phyloP scores from a whole-genome alignment of 2,329 filamentous ascomycete genomes.

The Trichocomaceae sp. region DNA sequence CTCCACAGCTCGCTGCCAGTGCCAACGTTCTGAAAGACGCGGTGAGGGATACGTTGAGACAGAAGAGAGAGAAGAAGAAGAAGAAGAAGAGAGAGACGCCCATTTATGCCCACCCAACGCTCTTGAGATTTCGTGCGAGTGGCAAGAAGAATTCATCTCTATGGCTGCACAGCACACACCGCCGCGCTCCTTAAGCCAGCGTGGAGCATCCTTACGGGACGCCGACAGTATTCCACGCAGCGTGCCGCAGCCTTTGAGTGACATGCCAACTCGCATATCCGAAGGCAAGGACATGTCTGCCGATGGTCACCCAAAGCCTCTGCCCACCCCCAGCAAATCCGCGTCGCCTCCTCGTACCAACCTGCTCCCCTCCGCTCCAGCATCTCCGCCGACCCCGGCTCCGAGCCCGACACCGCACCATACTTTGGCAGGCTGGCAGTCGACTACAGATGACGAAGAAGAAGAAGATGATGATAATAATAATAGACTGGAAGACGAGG shows the following conservation, averaged over 20 bases:
- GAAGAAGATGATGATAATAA: conserved; percentile 55
- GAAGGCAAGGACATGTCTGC: conserved; percentile 24
- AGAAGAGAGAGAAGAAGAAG: no score
- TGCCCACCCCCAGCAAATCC: conserved; percentile 48
- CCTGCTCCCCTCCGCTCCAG: conserved; percentile 58
- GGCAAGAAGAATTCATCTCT: not conserved
- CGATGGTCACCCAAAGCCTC: conserved; percentile 28
- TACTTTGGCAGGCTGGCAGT: conserved; percentile 46
- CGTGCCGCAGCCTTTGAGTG: conserved; percentile 23
- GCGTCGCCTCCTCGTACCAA: conserved; percentile 50
- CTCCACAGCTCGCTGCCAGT: conserved; percentile 1
- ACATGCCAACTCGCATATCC: conserved; percentile 25
- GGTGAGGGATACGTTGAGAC: no score
- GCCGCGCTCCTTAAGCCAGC: conserved; percentile 22
- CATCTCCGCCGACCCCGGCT: conserved; percentile 61
- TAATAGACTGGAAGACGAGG: no score
- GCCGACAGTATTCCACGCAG: conserved; percentile 24
- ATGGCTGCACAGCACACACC: conserved; percentile 17
- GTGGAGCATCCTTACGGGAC: conserved; percentile 23
- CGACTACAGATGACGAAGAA: conserved; percentile 16
- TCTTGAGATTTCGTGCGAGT: not conserved
- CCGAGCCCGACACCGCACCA: conserved; percentile 60
- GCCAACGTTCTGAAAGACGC: no score
- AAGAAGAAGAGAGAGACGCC: no score
- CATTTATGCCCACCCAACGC: not conserved